Evolutionary conservation across 306 rosid species (phyloP).

Genomic region (Trifolium pratense): DNA sequence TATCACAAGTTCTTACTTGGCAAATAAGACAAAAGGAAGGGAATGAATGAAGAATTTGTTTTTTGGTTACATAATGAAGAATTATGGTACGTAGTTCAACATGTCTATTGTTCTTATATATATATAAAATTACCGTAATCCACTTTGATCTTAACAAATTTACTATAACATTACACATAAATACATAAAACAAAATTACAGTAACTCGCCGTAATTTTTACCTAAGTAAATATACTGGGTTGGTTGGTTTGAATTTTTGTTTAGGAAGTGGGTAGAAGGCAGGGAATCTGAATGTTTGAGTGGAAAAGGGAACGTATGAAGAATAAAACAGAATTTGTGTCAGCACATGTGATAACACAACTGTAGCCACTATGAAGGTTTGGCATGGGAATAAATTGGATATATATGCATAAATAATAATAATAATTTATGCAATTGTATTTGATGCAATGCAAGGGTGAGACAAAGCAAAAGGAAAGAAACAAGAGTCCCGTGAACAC

Average conservation of each 20-base stretch:
- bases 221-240: too few relatives aligned
- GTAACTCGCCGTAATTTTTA: too few relatives aligned
- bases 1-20: background rate
- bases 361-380: slow-evolving; percentile 40
- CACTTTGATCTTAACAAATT: too few relatives aligned
- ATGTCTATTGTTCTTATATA: too few relatives aligned
- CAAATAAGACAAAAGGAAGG: slow-evolving; percentile 2
- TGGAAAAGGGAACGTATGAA: slow-evolving; percentile 48
- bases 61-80: too few relatives aligned
- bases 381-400: slow-evolving; percentile 32
- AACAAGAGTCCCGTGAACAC: slow-evolving; percentile 67
- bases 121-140: too few relatives aligned
- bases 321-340: slow-evolving; percentile 65
- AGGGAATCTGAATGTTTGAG: slow-evolving; percentile 37
- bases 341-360: slow-evolving; percentile 77
- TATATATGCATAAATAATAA: background rate
- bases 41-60: background rate
- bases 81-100: too few relatives aligned
- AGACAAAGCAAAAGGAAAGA: slow-evolving; percentile 47
- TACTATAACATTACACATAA: too few relatives aligned
- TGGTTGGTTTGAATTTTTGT: background rate
- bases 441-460: background rate
- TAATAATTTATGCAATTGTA: background rate
- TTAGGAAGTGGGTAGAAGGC: slow-evolving; percentile 31
- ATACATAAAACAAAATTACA: too few relatives aligned